Evolutionary conservation across 2,329 filamentous ascomycete genomes (phyloP), one percentile per base, ranked within the genome.

Genomic region (Colletotrichum zoysiae): DNA sequence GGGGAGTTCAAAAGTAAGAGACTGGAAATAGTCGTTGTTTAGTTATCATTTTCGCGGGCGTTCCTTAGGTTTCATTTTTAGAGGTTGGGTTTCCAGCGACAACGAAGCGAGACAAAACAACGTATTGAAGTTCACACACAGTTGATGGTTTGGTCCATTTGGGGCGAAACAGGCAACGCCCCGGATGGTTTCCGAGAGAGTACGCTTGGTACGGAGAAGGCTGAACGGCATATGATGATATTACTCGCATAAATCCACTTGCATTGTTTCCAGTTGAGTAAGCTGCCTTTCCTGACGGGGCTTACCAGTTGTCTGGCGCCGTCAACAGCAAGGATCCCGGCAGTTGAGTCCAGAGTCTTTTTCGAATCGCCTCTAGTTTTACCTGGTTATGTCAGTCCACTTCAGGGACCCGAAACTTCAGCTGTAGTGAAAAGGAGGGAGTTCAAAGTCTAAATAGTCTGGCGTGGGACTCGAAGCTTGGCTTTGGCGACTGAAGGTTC

Each of bases 1-100:
- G 60, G 56, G 68, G 70, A 59, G 70, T 72, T 65, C 42, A 65
- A 72, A 70, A 61, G 53, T 59, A 68, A 58, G 61, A 42, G 42
- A 42, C 18, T 20, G 38, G 38, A 48, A 46, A 64, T 57, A 48
- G 38, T 59, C 30, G 20, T 60, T 38, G 5, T 58, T 70, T 65
- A 11, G 9, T 20, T 14, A 38, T 56, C 60, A 42, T 58, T 20
- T 60, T 51, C 26, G 38, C 33, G 50, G 70, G 70, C 70, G 65
- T 65, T 70, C 33, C 33, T 48, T 46, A 11, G 30, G 33, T 20
- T 18, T 14, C n/a, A 55, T 56, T 14, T 26, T 70, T 57, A 63
- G 44, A 50, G 38, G 58, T 20, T 40, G 40, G 30, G 18, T 44
- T 40, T 40, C 56, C 33, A 67, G 48, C 14, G 59, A 56, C 40